Percentiles rank a stretch among this genome's conserved stretches.
phyloP scores from a whole-genome alignment of 176 grass and related monocot species.

The Echinochloa phyllopogon region DNA sequence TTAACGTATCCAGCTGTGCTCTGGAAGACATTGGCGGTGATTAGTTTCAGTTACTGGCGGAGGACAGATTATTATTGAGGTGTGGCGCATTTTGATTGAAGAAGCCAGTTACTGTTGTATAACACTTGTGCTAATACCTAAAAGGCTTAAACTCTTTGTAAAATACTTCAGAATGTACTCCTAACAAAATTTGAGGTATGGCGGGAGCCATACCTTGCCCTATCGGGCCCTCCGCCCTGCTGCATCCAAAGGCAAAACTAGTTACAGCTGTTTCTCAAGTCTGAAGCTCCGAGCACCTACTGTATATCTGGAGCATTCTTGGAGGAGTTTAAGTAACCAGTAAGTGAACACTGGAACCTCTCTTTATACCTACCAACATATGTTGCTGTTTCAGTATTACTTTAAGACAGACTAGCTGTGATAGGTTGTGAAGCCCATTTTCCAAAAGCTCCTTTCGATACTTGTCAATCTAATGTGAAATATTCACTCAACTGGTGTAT shows the following conservation, averaged over 20 bases:
- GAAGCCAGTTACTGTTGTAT: too few relatives aligned
- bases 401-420: not conserved
- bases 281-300: not conserved
- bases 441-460: not conserved
- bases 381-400: not conserved
- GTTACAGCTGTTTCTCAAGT: not conserved
- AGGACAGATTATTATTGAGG: too few relatives aligned
- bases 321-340: not conserved
- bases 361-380: not conserved
- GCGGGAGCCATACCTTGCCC: too few relatives aligned
- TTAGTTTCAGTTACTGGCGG: not conserved
- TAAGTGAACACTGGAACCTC: slow-evolving; percentile 4
- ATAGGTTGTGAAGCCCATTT: not conserved
- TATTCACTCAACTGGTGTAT: not conserved
- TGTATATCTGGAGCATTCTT: not conserved
- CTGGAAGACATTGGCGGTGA: not conserved
- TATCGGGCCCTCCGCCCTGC: too few relatives aligned
- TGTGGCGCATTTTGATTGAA: too few relatives aligned
- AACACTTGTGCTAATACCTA: too few relatives aligned
- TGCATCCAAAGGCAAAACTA: not conserved
- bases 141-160: too few relatives aligned
- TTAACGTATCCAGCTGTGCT: not conserved
- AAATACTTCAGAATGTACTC: too few relatives aligned
- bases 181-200: too few relatives aligned
- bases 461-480: slow-evolving; percentile 3